Evolutionary conservation across 2,329 filamentous ascomycete genomes (phyloP).

Genomic region (Dactylella cylindrospora): DNA sequence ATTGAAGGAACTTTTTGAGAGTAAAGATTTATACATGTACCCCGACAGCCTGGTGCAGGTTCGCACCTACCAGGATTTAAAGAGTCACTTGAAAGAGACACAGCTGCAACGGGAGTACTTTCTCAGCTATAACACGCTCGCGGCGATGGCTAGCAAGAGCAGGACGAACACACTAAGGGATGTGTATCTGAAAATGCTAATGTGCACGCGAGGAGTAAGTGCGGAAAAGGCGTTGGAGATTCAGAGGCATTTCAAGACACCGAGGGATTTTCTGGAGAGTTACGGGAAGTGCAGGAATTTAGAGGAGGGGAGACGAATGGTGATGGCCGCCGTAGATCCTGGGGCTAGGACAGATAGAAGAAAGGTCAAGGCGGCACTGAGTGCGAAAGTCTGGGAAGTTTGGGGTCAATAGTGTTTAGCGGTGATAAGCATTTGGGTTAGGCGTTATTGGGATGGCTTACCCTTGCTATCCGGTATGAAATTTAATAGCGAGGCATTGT

Average conservation of each 20-base stretch:
- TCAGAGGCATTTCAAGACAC: slow-evolving; percentile 75
- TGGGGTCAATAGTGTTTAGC: slow-evolving; percentile 67
- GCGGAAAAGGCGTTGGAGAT: slow-evolving; percentile 79
- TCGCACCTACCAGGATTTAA: slow-evolving; percentile 66
- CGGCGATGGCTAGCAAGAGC: slow-evolving; percentile 72
- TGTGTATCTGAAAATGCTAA: slow-evolving; percentile 79
- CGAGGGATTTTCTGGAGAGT: slow-evolving; percentile 69
- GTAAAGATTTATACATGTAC: slow-evolving; percentile 62
- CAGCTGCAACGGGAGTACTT: slow-evolving; percentile 60
- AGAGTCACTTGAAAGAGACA: slow-evolving; percentile 59
- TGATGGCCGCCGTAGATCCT: slow-evolving; percentile 57
- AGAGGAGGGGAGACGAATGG: slow-evolving; percentile 51
- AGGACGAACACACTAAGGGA: slow-evolving; percentile 73
- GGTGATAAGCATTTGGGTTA: too few species aligned
- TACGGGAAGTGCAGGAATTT: slow-evolving; percentile 61
- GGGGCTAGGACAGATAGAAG: slow-evolving; percentile 64
- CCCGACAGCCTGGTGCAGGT: slow-evolving; percentile 66
- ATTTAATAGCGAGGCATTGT: too few species aligned
- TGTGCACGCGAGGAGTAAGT: slow-evolving; percentile 74
- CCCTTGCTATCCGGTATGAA: too few species aligned
- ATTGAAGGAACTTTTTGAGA: slow-evolving; percentile 64
- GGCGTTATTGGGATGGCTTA: too few species aligned
- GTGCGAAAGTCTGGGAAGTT: slow-evolving; percentile 69
- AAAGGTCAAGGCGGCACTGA: slow-evolving; percentile 67
- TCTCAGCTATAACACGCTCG: slow-evolving; percentile 71